phyloP scores from a whole-genome alignment of 208 protist genomes.

The Leishmania mexicana region DNA sequence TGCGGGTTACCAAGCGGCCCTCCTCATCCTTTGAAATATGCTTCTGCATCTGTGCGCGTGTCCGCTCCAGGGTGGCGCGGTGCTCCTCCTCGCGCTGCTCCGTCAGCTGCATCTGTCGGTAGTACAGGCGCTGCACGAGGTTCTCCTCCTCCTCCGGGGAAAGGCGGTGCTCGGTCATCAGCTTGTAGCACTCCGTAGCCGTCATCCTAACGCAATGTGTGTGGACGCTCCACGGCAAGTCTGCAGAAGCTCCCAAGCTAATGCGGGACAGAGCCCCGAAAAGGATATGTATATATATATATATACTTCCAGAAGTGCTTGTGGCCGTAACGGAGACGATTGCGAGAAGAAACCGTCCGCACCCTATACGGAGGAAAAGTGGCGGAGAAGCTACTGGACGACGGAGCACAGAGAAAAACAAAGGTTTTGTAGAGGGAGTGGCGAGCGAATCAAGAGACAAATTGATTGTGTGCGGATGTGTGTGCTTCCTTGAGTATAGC shows the following conservation, averaged over 20 bases:
- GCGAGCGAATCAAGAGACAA: neutral
- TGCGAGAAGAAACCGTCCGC: neutral
- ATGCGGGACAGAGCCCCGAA: neutral
- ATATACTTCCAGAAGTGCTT: neutral
- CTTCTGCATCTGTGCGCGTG: conserved; percentile 29
- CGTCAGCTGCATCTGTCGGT: conserved; percentile 74
- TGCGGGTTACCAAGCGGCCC: conserved; percentile 60
- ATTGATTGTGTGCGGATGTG: neutral
- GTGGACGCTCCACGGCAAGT: neutral
- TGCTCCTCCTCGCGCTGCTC: conserved; percentile 68
- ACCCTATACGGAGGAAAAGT: neutral
- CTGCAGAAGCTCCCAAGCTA: neutral
- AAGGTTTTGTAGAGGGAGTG: neutral
- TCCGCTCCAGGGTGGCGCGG: conserved; percentile 45
- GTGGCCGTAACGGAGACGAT: neutral
- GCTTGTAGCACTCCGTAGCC: conserved; percentile 27
- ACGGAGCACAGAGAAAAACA: neutral
- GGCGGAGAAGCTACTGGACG: neutral
- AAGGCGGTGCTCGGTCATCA: conserved; percentile 31
- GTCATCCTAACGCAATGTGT: conserved; percentile 13
- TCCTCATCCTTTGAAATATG: conserved; percentile 61
- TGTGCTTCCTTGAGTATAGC: neutral
- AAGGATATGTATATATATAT: neutral
- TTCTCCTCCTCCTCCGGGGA: conserved; percentile 57
- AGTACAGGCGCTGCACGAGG: conserved; percentile 80